Percentiles rank a stretch among this genome's conserved stretches.
Evolutionary conservation across 2,329 filamentous ascomycete species (phyloP).

Genomic region (Coniella lustricola): DNA sequence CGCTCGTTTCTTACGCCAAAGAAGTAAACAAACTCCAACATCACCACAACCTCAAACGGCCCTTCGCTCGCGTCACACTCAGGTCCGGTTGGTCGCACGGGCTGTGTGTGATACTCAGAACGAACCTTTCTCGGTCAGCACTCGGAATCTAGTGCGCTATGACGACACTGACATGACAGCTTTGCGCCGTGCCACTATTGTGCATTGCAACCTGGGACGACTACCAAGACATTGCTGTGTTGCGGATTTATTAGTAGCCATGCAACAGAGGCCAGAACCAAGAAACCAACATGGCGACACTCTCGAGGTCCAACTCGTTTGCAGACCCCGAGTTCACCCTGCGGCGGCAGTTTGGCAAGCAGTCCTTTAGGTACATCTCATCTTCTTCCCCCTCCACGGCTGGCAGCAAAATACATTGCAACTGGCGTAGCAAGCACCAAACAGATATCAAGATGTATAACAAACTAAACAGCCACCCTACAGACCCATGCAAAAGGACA

Average conservation of each 20-base stretch:
- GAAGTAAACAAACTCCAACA: too few relatives aligned
- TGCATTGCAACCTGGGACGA: background rate
- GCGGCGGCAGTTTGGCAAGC: constrained; percentile 65
- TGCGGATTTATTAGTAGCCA: background rate
- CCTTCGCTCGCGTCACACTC: too few relatives aligned
- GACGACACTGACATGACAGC: constrained; percentile 5
- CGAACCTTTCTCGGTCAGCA: too few relatives aligned
- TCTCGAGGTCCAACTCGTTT: constrained; percentile 41
- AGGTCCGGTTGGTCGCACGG: too few relatives aligned
- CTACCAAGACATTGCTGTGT: background rate
- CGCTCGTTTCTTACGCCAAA: too few relatives aligned
- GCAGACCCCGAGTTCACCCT: constrained; percentile 69
- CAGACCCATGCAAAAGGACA: constrained; percentile 79
- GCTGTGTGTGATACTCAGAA: too few relatives aligned
- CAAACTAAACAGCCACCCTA: background rate
- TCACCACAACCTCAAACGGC: too few relatives aligned
- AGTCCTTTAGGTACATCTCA: constrained; percentile 56
- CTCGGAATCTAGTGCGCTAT: background rate
- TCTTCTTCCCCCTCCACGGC: background rate
- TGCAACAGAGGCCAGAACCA: too few relatives aligned
- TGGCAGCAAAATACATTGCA: too few relatives aligned
- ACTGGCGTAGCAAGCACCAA: background rate
- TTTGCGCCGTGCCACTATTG: constrained; percentile 3
- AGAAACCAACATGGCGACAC: constrained; percentile 29
- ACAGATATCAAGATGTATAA: background rate